Percentiles rank a stretch among this genome's conserved stretches.
These are phyloP conservation scores for Schwanniomyces polymorphus DNA, from an alignment of 805 yeast genomes.

Conservation along the genomic window DNA sequence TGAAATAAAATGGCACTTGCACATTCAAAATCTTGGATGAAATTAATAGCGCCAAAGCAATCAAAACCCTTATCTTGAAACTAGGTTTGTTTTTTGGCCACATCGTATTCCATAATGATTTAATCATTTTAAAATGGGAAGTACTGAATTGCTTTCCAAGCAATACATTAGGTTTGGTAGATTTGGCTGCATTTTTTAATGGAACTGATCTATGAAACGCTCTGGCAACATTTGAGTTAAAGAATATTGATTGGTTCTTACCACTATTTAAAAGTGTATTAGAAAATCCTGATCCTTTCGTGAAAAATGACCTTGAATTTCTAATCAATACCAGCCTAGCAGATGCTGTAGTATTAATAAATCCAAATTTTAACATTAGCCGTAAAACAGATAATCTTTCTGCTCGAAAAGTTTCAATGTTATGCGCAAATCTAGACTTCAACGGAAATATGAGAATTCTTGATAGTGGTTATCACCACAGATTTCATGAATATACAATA, in stretches of 20 bases:
- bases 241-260: background rate
- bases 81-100: slow-evolving; percentile 78
- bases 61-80: slow-evolving; percentile 68
- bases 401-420: slow-evolving; percentile 38
- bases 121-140: slow-evolving; percentile 57
- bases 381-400: slow-evolving; percentile 9
- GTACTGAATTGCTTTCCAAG: slow-evolving; percentile 30
- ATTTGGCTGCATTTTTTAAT: slow-evolving; percentile 3
- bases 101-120: slow-evolving; percentile 63
- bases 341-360: background rate
- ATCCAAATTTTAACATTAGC: background rate
- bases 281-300: background rate
- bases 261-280: background rate
- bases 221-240: background rate
- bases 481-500: background rate
- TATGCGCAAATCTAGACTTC: background rate
- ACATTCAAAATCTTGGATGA: slow-evolving; percentile 86
- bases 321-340: background rate
- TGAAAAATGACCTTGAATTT: background rate
- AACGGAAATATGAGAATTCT: background rate
- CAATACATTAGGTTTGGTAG: slow-evolving; percentile 13
- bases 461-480: background rate
- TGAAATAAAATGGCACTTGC: slow-evolving; percentile 95
- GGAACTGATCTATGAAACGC: background rate
- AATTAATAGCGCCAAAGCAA: slow-evolving; percentile 73